phyloP scores from a whole-genome alignment of 1,284 basidiomycete genomes.

The Sporisorium reilianum region DNA sequence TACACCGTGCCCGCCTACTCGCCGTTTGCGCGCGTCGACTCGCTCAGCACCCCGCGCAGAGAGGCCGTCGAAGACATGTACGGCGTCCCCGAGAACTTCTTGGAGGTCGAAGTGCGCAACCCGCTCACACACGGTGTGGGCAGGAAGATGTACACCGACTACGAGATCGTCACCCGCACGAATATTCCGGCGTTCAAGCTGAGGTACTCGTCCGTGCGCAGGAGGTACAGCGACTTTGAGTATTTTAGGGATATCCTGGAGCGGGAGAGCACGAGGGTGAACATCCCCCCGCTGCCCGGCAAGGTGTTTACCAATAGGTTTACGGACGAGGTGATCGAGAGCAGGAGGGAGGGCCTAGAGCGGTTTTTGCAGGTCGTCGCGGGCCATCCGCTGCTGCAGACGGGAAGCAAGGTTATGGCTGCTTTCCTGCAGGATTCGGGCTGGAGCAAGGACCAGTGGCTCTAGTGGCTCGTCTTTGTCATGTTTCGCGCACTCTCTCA shows the following conservation, averaged over 20 bases:
- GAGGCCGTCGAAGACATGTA: slow-evolving; percentile 90
- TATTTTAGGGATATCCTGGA: slow-evolving; percentile 98
- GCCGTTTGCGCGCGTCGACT: slow-evolving; percentile 67
- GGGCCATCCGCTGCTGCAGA: slow-evolving; percentile 96
- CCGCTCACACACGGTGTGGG: slow-evolving; percentile 86
- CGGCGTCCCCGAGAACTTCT: slow-evolving; percentile 85
- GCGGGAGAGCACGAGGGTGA: slow-evolving; percentile 94
- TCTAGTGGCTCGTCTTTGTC: slow-evolving; percentile 7
- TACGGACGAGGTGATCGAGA: slow-evolving; percentile 96
- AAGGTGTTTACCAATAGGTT: slow-evolving; percentile 81
- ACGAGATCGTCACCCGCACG: slow-evolving; percentile 97
- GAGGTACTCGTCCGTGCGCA: slow-evolving; percentile 90
- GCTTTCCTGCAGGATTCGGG: slow-evolving; percentile 85
- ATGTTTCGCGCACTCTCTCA: background rate
- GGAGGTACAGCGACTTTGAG: slow-evolving; percentile 98
- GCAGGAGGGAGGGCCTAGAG: slow-evolving; percentile 90
- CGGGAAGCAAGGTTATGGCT: slow-evolving; percentile 94
- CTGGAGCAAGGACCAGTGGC: slow-evolving; percentile 60
- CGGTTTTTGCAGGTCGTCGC: slow-evolving; percentile 95
- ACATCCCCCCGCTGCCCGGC: slow-evolving; percentile 94
- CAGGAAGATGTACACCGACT: slow-evolving; percentile 98
- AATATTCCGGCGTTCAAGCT: slow-evolving; percentile 99
- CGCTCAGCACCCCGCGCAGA: slow-evolving; percentile 42
- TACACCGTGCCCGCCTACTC: slow-evolving; percentile 61
- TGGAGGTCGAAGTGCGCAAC: slow-evolving; percentile 97